phyloP scores from a whole-genome alignment of 2,329 filamentous ascomycete species.

The Arthroderma sp. region DNA sequence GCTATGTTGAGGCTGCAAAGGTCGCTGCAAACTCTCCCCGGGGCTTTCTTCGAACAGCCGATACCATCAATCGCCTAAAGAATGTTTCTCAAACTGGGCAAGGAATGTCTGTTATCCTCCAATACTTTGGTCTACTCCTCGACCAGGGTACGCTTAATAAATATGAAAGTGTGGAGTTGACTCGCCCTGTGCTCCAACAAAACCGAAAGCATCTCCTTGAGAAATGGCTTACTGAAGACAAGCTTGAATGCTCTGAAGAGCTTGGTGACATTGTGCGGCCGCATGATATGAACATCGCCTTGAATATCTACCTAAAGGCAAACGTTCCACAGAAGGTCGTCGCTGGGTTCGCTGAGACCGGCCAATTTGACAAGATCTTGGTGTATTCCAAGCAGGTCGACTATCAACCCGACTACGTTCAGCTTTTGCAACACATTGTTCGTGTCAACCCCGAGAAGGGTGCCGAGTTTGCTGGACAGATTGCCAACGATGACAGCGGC shows the following conservation, averaged over 20 bases:
- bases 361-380: conserved; percentile 93
- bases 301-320: conserved; percentile 81
- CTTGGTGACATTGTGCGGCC: conserved; percentile 85
- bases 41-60: conserved; percentile 83
- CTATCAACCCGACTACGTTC: conserved; percentile 92
- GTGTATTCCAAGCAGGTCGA: conserved; percentile 74
- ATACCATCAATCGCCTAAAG: conserved; percentile 96
- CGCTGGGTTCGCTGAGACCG: conserved; percentile 84
- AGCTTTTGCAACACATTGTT: conserved; percentile 82
- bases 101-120: conserved; percentile 84
- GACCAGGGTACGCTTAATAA: conserved; percentile 90
- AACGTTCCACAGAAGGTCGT: conserved; percentile 89
- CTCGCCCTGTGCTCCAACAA: conserved; percentile 81
- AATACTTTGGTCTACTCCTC: conserved; percentile 94
- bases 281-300: conserved; percentile 76
- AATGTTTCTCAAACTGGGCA: conserved; percentile 55
- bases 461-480: conserved; percentile 80
- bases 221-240: conserved; percentile 95
- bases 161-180: conserved; percentile 87
- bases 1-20: conserved; percentile 82
- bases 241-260: conserved; percentile 91
- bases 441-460: conserved; percentile 86
- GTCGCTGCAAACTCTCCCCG: conserved; percentile 92
- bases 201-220: conserved; percentile 91
- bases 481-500: conserved; percentile 79